Conservation (phyloP, 2,329 filamentous ascomycete genomes). For the Epichloe sp. region DNA sequence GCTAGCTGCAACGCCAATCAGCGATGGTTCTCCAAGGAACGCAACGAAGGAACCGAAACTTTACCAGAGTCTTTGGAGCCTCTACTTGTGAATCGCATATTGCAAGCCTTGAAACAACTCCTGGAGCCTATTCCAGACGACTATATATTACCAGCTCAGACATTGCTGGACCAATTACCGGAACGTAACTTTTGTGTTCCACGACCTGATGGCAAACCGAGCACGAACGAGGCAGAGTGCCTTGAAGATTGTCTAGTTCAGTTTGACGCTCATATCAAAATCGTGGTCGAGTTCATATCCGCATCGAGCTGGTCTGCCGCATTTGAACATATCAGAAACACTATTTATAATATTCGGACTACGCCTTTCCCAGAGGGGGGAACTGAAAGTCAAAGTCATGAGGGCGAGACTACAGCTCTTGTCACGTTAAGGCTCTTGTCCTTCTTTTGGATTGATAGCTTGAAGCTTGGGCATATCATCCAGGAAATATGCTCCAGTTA, state of each 20-base stretch:
- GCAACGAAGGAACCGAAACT: conserved; percentile 8
- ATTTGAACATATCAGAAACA: conserved; percentile 43
- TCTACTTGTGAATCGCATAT: conserved; percentile 37
- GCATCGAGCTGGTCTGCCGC: conserved; percentile 49
- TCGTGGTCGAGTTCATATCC: conserved; percentile 49
- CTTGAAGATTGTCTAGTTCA: conserved; percentile 26
- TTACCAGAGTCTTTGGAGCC: conserved; percentile 33
- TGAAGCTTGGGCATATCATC: conserved; percentile 47
- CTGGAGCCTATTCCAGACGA: conserved; percentile 45
- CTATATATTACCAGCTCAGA: conserved; percentile 41
- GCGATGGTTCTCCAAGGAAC: conserved; percentile 19
- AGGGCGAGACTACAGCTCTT: conserved; percentile 40
- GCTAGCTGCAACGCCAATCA: conserved; percentile 53
- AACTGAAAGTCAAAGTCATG: conserved; percentile 23
- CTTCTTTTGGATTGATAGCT: conserved; percentile 50
- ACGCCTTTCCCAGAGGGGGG: conserved; percentile 26
- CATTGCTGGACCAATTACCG: conserved; percentile 40
- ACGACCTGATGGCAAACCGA: conserved; percentile 10
- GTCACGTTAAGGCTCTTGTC: conserved; percentile 45
- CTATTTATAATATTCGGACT: conserved; percentile 38
- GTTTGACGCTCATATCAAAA: conserved; percentile 42
- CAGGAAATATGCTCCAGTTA: conserved; percentile 56
- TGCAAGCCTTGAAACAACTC: conserved; percentile 43
- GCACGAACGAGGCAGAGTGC: conserved; percentile 12
- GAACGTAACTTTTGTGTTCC: conserved; percentile 24